Conservation (phyloP, 108 stramenopile genomes). For the Bacterosira constricta region DNA sequence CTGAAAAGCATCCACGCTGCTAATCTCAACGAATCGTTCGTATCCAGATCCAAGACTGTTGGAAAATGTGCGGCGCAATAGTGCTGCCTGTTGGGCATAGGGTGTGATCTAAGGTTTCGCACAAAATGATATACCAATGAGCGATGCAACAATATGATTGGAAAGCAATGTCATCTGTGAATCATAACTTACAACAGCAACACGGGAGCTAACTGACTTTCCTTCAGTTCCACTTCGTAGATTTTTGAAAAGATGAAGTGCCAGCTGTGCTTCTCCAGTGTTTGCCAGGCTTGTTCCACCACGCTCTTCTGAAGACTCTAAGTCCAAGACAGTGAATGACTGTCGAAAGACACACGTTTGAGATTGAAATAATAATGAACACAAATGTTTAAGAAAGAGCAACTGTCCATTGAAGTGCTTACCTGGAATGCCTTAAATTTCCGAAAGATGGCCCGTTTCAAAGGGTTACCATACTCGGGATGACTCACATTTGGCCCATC, state of each 20-base stretch:
- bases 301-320: slow-evolving; percentile 85
- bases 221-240: slow-evolving; percentile 57
- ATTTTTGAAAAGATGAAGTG: slow-evolving; percentile 67
- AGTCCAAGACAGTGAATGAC: slow-evolving; percentile 81
- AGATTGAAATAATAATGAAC: background rate
- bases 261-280: slow-evolving; percentile 74
- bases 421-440: slow-evolving; percentile 58
- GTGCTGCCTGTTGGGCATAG: slow-evolving; percentile 86
- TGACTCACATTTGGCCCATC: slow-evolving; percentile 86
- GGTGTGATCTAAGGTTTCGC: slow-evolving; percentile 73
- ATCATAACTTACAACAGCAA: slow-evolving; percentile 57
- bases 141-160: slow-evolving; percentile 2
- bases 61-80: slow-evolving; percentile 66
- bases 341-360: slow-evolving; percentile 12
- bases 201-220: slow-evolving; percentile 56
- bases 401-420: background rate
- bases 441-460: slow-evolving; percentile 49
- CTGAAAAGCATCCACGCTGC: slow-evolving; percentile 96
- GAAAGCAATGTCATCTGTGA: background rate
- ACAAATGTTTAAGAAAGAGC: slow-evolving; percentile 17
- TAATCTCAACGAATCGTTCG: slow-evolving; percentile 75
- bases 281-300: slow-evolving; percentile 85
- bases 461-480: slow-evolving; percentile 70
- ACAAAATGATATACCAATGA: background rate
- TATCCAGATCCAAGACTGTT: slow-evolving; percentile 52